These are phyloP conservation scores for Cordia subcordata DNA, from an alignment of 257 asterid genomes.

Conservation along the genomic window DNA sequence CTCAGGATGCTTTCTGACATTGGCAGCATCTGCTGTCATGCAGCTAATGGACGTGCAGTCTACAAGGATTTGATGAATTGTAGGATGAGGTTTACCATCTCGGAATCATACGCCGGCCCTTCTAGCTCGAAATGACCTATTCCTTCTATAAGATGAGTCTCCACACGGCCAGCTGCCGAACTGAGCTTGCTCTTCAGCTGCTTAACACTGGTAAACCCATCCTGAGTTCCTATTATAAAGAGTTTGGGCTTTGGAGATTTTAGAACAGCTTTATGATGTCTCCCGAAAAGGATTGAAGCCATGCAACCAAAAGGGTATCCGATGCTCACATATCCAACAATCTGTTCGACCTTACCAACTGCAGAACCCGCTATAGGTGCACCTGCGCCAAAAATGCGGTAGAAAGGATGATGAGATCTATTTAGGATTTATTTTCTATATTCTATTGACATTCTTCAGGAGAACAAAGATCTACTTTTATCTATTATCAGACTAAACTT, in stretches of 20 bases:
- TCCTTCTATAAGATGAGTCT: slow-evolving; percentile 47
- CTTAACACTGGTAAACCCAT: slow-evolving; percentile 51
- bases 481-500: no score
- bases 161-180: slow-evolving; percentile 34
- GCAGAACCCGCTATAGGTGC: slow-evolving; percentile 67
- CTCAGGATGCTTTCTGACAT: background rate
- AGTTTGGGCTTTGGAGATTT: slow-evolving; percentile 47
- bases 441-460: no score
- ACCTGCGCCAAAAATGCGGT: slow-evolving; percentile 25
- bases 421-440: no score
- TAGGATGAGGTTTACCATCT: slow-evolving; percentile 37
- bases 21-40: background rate
- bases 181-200: slow-evolving; percentile 48
- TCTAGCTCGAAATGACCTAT: slow-evolving; percentile 56
- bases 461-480: no score
- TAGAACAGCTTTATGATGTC: slow-evolving; percentile 40
- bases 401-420: background rate
- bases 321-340: slow-evolving; percentile 49
- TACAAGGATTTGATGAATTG: slow-evolving; percentile 31
- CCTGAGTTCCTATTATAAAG: slow-evolving; percentile 53
- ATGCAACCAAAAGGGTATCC: slow-evolving; percentile 52
- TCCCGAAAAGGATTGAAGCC: slow-evolving; percentile 53
- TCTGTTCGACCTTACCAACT: slow-evolving; percentile 39
- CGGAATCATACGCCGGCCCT: slow-evolving; percentile 41
- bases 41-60: background rate